Evolutionary conservation across 768 basidiomycete species (phyloP).

Genomic region (Trametes villosa): DNA sequence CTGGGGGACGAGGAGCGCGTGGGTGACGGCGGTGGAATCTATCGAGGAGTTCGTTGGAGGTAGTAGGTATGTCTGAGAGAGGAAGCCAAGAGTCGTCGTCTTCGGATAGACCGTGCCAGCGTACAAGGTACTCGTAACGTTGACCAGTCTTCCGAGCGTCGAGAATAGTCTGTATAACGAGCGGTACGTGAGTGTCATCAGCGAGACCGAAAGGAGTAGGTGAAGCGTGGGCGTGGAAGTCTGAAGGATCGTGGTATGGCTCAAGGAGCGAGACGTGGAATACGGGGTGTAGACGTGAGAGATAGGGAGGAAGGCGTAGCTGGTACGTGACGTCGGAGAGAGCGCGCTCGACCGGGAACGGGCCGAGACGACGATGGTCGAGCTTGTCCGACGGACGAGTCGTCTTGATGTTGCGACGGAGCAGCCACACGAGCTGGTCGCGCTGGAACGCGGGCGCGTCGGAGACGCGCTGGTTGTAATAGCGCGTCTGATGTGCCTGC

Average conservation of each 20-base stretch:
- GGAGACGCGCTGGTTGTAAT: constrained; percentile 34
- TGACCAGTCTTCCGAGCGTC: no score
- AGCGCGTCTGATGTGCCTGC: constrained; percentile 33
- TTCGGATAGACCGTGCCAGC: constrained; percentile 30
- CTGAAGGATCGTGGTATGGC: no score
- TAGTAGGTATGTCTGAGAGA: constrained; percentile 38
- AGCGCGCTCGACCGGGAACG: no score
- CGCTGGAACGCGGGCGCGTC: constrained; percentile 35
- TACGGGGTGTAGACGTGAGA: no score
- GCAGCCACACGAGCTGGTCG: constrained; percentile 42
- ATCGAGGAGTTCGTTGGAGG: constrained; percentile 37
- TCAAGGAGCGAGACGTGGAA: no score
- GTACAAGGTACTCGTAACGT: constrained; percentile 37
- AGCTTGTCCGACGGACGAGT: constrained; percentile 46
- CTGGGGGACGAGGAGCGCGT: constrained; percentile 36
- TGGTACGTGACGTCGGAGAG: no score
- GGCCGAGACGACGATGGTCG: constrained; percentile 5
- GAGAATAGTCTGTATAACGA: no score
- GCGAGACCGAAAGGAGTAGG: no score
- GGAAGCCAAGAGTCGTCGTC: constrained; percentile 43
- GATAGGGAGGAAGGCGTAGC: no score
- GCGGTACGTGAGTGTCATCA: no score
- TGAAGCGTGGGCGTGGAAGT: no score
- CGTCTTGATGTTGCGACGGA: constrained; percentile 29
- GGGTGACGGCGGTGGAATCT: constrained; percentile 41